phyloP scores from a whole-genome alignment of 2,329 filamentous ascomycete genomes.

The Thielaviopsis musarum region DNA sequence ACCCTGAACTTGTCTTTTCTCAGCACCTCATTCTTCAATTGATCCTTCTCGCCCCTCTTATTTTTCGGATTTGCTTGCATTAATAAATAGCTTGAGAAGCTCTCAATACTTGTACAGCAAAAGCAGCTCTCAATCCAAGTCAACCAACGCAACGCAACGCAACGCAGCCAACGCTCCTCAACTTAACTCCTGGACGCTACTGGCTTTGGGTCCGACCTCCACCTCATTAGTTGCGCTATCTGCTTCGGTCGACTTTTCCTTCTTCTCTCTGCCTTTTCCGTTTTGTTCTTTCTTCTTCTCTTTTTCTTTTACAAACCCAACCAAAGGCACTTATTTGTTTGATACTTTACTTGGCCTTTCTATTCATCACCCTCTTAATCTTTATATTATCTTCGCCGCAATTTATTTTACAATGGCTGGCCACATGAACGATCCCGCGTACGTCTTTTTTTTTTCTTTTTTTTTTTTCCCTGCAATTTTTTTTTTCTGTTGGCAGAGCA shows the following conservation, averaged over 20 bases:
- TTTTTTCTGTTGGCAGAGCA: conserved; percentile 9
- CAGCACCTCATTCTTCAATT: conserved; percentile 4
- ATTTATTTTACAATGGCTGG: conserved; percentile 10
- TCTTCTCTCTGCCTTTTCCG: conserved; percentile 7
- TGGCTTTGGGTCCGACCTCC: neutral
- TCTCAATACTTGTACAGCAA: neutral
- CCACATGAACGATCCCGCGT: conserved; percentile 12
- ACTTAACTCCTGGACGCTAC: conserved; percentile 2
- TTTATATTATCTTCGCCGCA: neutral
- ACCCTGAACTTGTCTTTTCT: neutral
- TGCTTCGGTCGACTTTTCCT: conserved; percentile 1
- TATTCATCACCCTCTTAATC: neutral
- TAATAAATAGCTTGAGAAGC: neutral
- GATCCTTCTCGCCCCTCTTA: conserved; percentile 8
- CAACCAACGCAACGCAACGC: neutral
- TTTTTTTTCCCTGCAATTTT: conserved; percentile 12
- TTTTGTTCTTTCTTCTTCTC: neutral
- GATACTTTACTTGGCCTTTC: neutral
- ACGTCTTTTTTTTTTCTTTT: conserved; percentile 11
- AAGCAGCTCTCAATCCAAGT: neutral
- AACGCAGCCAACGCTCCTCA: neutral
- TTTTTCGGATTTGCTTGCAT: neutral
- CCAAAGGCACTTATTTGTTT: neutral
- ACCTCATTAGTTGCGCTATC: neutral
- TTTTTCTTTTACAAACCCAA: neutral